Conservation (phyloP, 305 asterid genomes). For the Fraxinus platypoda region DNA sequence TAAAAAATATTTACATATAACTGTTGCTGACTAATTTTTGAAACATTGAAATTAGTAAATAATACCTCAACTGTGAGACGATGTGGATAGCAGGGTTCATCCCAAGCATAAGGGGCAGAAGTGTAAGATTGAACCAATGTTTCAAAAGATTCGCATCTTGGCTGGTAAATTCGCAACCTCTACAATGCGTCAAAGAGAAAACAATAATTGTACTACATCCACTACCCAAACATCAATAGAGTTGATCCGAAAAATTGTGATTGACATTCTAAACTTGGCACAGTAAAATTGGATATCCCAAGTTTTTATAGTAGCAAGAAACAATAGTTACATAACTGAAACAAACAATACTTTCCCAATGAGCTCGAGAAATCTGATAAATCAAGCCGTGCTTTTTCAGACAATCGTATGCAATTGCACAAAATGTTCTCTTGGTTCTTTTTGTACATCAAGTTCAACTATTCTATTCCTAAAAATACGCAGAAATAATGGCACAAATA, state of each 20-base stretch:
- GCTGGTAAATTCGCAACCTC: slow-evolving; percentile 94
- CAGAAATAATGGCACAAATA: not conserved
- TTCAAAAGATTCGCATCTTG: slow-evolving; percentile 90
- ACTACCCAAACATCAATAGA: slow-evolving; percentile 7
- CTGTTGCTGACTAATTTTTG: slow-evolving; percentile 13
- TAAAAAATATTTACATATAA: slow-evolving; percentile 18
- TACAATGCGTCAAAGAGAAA: slow-evolving; percentile 38
- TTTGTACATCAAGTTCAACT: not conserved
- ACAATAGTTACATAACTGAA: not conserved
- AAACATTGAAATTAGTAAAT: not conserved
- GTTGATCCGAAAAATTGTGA: slow-evolving; percentile 10
- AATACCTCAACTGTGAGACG: slow-evolving; percentile 89
- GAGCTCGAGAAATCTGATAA: not conserved
- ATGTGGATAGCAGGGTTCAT: slow-evolving; percentile 93
- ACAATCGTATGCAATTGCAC: not conserved
- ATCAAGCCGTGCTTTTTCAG: not conserved
- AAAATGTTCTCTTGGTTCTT: not conserved
- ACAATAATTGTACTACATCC: slow-evolving; percentile 12
- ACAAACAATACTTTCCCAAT: slow-evolving; percentile 6
- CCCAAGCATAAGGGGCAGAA: slow-evolving; percentile 91
- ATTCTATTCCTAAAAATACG: not conserved
- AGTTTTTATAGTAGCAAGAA: slow-evolving; percentile 11
- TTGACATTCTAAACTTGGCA: slow-evolving; percentile 4
- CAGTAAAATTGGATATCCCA: slow-evolving; percentile 3
- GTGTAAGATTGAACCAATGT: slow-evolving; percentile 83